Conservation (phyloP, 2,329 filamentous ascomycete species). For the Didymella exigua region DNA sequence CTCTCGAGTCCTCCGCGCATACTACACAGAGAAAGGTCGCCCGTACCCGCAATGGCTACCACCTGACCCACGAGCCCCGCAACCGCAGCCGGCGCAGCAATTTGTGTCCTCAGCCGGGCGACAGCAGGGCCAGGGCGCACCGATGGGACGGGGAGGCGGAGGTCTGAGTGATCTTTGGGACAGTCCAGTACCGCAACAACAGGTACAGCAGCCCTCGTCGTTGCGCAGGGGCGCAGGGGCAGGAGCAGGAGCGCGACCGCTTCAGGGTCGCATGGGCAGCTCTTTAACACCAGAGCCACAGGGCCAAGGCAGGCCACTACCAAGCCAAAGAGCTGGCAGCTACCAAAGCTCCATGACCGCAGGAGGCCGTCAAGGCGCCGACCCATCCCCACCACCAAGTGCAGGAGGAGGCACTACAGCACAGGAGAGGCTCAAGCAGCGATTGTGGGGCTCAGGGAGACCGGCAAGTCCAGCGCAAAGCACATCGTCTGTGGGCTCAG, state of each 20-base stretch:
- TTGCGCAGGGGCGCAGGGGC: conserved; percentile 53
- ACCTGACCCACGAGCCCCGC: conserved; percentile 78
- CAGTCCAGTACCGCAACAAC: conserved; percentile 45
- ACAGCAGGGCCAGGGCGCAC: conserved; percentile 35
- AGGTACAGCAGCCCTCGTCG: conserved; percentile 50
- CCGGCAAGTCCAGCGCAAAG: conserved; percentile 60
- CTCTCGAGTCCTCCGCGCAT: conserved; percentile 87
- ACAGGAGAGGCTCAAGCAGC: conserved; percentile 81
- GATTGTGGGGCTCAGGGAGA: conserved; percentile 72
- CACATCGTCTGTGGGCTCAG: conserved; percentile 29
- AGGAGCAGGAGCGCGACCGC: conserved; percentile 41
- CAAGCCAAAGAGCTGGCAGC: conserved; percentile 75
- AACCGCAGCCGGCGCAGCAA: conserved; percentile 54
- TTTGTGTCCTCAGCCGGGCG: conserved; percentile 57
- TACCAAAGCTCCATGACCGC: conserved; percentile 65
- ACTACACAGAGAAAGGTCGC: conserved; percentile 88
- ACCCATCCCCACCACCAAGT: conserved; percentile 48
- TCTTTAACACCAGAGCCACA: conserved; percentile 43
- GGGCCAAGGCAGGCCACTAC: conserved; percentile 63
- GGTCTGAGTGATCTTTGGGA: conserved; percentile 67
- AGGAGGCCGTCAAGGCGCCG: conserved; percentile 43
- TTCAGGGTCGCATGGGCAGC: conserved; percentile 39
- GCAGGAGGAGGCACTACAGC: conserved; percentile 62
- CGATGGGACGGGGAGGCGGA: conserved; percentile 46
- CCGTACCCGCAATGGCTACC: conserved; percentile 86